These are phyloP conservation scores for Kodamaea kakaduensis DNA, from an alignment of 805 yeast species.

Conservation along the genomic window DNA sequence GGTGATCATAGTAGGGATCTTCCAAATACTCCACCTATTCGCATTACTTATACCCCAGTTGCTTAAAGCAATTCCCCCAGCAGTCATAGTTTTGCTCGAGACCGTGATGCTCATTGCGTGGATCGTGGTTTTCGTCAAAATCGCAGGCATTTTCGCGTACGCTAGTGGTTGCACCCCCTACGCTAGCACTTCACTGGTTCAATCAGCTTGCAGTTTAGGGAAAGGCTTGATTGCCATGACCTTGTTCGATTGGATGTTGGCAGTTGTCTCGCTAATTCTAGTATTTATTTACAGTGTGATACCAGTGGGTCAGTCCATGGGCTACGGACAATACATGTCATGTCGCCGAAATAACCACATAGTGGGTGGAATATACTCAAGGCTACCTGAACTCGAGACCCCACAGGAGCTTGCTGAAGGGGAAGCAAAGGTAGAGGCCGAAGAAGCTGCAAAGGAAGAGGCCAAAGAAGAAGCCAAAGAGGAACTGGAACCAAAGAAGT, in stretches of 20 bases:
- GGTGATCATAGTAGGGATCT: slow-evolving; percentile 6
- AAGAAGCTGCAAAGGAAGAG: not conserved
- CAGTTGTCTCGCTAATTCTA: slow-evolving; percentile 3
- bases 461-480: not conserved
- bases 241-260: slow-evolving; percentile 8
- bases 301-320: slow-evolving; percentile 4
- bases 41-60: slow-evolving; percentile 6
- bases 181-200: not conserved
- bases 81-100: slow-evolving; percentile 7
- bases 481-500: too few relatives aligned
- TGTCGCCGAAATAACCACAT: slow-evolving; percentile 5
- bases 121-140: slow-evolving; percentile 8
- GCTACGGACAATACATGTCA: slow-evolving; percentile 4
- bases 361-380: slow-evolving; percentile 7
- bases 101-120: slow-evolving; percentile 8
- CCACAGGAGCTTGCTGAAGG: not conserved
- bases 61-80: slow-evolving; percentile 6
- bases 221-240: slow-evolving; percentile 10
- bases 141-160: slow-evolving; percentile 5
- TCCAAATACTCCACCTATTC: slow-evolving; percentile 6
- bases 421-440: not conserved
- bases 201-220: slow-evolving; percentile 9
- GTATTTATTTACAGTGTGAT: slow-evolving; percentile 4
- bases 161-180: slow-evolving; percentile 8
- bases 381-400: not conserved